Evolutionary conservation across 2,329 filamentous ascomycete species (phyloP), one percentile per base, ranked within the genome.

Genomic region (Fusarium sp.): DNA sequence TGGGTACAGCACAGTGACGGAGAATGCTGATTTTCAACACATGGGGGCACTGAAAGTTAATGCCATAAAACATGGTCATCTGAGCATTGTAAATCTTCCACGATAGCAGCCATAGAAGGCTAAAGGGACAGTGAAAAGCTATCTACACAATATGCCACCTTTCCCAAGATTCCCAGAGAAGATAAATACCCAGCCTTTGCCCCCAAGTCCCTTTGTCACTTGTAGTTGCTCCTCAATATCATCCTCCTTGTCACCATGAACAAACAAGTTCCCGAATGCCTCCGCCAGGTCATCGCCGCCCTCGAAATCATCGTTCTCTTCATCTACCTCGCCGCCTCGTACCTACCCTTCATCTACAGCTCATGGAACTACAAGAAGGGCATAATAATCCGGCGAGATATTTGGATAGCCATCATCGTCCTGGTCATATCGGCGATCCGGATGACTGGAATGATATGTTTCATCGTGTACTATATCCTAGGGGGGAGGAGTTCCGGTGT

Each of bases 331-430:
- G 32, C 32, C 8, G 17, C 61, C 11, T 14, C 37, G 4, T 56
- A 33, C 15, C 10, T 63, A 1, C 25, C 61, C 3, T 40, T 52
- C n/a, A 27, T 63, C 32, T 40, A 35, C 25, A 52, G 17, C 11
- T 56, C 61, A 15, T 63, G 61, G 61, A 56, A 32, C 12, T 63
- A 63, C 25, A 40, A 56, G 22, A 63, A 54, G 17, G 61, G 61
- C 32, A 8, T 30, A 8, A n/a, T 63, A n/a, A 9, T 43, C 2
- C n/a, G 47, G 12, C 25, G 61, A n/a, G 47, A 63, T 7, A 1
- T 56, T 14, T 56, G 61, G 22, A 54, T 63, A 32, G 25, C 61
- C 2, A 25, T n/a, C n/a, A 1, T 20, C 4, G 12, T 63, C 25
- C 17, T 63, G 1, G 6, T 14, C 4, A 6, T 25, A 3, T 56